Percentiles rank a stretch among this genome's conserved stretches.
These are phyloP conservation scores for Penicillium ucsense DNA, from an alignment of 495 filamentous ascomycete genomes.

Conservation along the genomic window DNA sequence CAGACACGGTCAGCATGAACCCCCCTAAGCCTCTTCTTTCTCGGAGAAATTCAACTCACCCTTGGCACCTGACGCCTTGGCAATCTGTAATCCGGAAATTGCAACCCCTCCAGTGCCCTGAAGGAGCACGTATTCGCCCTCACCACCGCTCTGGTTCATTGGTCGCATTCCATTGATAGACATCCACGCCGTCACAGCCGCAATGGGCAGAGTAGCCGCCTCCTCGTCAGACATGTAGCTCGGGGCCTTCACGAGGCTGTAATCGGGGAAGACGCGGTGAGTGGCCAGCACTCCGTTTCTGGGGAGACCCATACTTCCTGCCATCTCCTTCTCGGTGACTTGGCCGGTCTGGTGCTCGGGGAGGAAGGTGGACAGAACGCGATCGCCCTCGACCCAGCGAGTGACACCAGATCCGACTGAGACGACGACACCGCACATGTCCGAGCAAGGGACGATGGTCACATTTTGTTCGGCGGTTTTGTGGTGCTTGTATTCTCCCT, in stretches of 20 bases:
- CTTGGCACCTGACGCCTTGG: conserved; percentile 66
- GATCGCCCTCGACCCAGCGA: conserved; percentile 57
- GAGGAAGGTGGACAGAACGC: conserved; percentile 68
- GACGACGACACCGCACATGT: conserved; percentile 64
- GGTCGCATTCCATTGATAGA: conserved; percentile 59
- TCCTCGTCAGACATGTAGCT: conserved; percentile 51
- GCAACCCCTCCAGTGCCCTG: conserved; percentile 76
- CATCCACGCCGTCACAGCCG: conserved; percentile 73
- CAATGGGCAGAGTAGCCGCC: conserved; percentile 58
- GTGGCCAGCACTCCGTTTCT: conserved; percentile 59
- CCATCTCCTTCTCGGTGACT: conserved; percentile 34
- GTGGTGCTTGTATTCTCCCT: conserved; percentile 49
- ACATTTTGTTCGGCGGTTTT: conserved; percentile 27
- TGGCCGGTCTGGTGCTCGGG: conserved; percentile 59
- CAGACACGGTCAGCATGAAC: background rate
- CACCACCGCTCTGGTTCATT: conserved; percentile 46
- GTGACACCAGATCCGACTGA: conserved; percentile 55
- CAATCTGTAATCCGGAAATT: conserved; percentile 70
- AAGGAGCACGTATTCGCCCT: conserved; percentile 58
- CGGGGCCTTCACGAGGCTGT: conserved; percentile 56
- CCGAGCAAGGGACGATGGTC: conserved; percentile 58
- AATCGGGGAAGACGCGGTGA: conserved; percentile 57
- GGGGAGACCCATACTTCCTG: conserved; percentile 53
- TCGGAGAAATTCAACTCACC: conserved; percentile 16
- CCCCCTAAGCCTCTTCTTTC: conserved; percentile 39